Evolutionary conservation across 371 early-diverging fungal genomes (phyloP).

Genomic region (Actinomucor elegans): DNA sequence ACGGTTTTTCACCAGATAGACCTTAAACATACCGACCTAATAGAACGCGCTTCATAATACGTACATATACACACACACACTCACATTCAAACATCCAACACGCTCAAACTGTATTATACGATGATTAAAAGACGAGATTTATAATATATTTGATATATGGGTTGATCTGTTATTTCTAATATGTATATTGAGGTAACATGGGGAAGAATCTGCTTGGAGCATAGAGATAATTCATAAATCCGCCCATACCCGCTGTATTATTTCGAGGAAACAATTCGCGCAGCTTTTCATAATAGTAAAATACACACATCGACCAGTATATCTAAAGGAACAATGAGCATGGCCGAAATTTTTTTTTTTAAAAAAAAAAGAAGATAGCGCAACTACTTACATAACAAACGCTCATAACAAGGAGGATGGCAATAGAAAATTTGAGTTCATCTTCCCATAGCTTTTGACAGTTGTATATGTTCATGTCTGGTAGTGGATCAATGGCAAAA

Average conservation of each 20-base stretch:
- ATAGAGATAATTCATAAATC: conserved; percentile 10
- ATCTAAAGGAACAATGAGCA: conserved; percentile 23
- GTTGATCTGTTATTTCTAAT: too few relatives aligned
- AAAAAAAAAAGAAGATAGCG: not conserved
- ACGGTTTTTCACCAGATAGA: conserved; percentile 7
- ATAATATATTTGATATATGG: not conserved
- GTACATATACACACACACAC: not conserved
- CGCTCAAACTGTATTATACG: conserved; percentile 6
- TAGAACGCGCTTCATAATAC: not conserved
- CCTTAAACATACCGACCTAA: not conserved
- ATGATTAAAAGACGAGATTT: conserved; percentile 1
- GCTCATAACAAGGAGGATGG: conserved; percentile 26
- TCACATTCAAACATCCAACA: not conserved
- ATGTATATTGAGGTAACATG: not conserved
- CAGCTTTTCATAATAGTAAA: conserved; percentile 40
- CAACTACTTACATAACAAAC: conserved; percentile 30
- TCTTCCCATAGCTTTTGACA: conserved; percentile 44
- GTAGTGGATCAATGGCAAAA: not conserved
- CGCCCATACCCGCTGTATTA: not conserved
- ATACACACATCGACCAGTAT: conserved; percentile 40
- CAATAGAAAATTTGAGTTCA: conserved; percentile 37
- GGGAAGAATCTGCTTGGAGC: not conserved
- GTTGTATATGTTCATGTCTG: conserved; percentile 16
- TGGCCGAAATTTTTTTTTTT: not conserved
- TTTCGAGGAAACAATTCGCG: conserved; percentile 9